phyloP scores from a whole-genome alignment of 345 rosid genomes.

The Linum lewisii region DNA sequence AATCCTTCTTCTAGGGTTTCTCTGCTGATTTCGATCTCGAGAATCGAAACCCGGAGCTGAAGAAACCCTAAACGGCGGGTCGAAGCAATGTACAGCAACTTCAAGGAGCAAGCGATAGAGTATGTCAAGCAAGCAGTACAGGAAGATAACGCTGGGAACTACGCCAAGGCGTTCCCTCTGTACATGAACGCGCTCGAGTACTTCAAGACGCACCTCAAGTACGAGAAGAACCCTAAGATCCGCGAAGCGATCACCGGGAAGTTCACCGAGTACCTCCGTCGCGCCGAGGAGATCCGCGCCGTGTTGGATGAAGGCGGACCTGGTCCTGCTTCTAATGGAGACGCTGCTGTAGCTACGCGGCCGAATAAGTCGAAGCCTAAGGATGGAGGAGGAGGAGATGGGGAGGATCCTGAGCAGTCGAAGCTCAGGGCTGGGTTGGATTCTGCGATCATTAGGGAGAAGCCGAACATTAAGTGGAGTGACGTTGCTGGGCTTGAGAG shows the following conservation, averaged over 20 bases:
- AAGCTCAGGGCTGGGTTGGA: constrained; percentile 74
- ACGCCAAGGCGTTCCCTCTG: constrained; percentile 72
- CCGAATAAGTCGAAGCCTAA: constrained; percentile 61
- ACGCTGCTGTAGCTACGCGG: constrained; percentile 61
- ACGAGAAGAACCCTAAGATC: constrained; percentile 91
- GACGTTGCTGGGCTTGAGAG: constrained; percentile 95
- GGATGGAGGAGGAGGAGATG: constrained; percentile 42
- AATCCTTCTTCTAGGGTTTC: neutral
- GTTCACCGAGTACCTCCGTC: constrained; percentile 84
- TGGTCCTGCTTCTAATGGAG: constrained; percentile 60
- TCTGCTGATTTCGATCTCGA: neutral
- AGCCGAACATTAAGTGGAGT: constrained; percentile 80
- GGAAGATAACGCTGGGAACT: constrained; percentile 87
- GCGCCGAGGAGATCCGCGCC: constrained; percentile 93
- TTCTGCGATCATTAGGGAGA: constrained; percentile 80
- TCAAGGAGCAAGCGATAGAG: constrained; percentile 92
- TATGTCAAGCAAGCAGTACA: constrained; percentile 86
- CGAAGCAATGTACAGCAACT: constrained; percentile 73
- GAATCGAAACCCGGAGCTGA: neutral
- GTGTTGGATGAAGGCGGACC: constrained; percentile 81
- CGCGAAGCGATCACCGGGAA: constrained; percentile 71
- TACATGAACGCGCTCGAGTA: constrained; percentile 95
- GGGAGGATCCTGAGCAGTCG: constrained; percentile 75
- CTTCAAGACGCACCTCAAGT: constrained; percentile 89
- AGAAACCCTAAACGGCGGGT: neutral